Percentiles rank a stretch among this genome's conserved stretches.
Conservation (phyloP, 2,329 filamentous ascomycete genomes). For the Colletotrichum gigasporum region DNA sequence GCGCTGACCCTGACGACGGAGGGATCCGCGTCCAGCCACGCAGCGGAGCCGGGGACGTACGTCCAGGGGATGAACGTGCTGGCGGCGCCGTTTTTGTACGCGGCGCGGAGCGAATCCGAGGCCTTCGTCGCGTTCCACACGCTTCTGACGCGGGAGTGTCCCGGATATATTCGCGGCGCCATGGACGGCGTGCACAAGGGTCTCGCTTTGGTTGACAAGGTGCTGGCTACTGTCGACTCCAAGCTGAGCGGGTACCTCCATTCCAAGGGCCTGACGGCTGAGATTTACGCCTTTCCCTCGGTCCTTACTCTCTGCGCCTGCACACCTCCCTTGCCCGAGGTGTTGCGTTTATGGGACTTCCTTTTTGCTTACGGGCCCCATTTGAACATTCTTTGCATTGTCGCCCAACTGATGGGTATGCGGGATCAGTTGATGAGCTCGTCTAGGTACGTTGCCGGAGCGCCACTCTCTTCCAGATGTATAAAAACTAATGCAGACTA, state of each 20-base stretch:
- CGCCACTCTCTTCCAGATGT: neutral
- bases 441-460: slow-evolving; percentile 70
- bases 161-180: slow-evolving; percentile 91
- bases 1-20: slow-evolving; percentile 71
- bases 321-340: slow-evolving; percentile 93
- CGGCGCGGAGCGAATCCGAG: slow-evolving; percentile 91
- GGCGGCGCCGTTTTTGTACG: slow-evolving; percentile 94
- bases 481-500: slow-evolving; percentile 47
- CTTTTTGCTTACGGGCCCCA: slow-evolving; percentile 95
- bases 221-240: slow-evolving; percentile 89
- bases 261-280: slow-evolving; percentile 86
- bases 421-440: slow-evolving; percentile 85
- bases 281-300: slow-evolving; percentile 96
- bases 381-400: slow-evolving; percentile 94
- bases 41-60: slow-evolving; percentile 81
- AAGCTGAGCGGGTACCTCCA: slow-evolving; percentile 87
- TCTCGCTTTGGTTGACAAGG: slow-evolving; percentile 89
- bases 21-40: slow-evolving; percentile 59
- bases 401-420: slow-evolving; percentile 91
- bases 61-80: slow-evolving; percentile 99
- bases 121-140: slow-evolving; percentile 92
- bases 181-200: slow-evolving; percentile 98
- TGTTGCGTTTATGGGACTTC: slow-evolving; percentile 95
- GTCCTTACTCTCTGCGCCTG: slow-evolving; percentile 95
- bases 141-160: slow-evolving; percentile 87